phyloP scores from a whole-genome alignment of 306 rosid genomes.

The Begonia fuchsioides region DNA sequence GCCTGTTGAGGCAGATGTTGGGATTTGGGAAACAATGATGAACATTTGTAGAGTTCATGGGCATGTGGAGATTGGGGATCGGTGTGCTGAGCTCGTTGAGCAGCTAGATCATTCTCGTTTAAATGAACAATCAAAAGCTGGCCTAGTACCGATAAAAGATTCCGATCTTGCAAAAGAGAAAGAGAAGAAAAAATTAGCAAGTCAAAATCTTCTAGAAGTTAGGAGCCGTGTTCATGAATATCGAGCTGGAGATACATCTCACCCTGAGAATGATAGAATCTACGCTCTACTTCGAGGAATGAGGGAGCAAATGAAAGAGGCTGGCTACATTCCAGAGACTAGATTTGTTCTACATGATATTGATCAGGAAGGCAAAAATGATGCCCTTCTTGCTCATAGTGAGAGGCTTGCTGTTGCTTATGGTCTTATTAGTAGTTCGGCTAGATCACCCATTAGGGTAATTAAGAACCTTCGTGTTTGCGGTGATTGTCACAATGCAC shows the following conservation, averaged over 20 bases:
- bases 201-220: conserved; percentile 46
- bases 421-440: no score
- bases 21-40: conserved; percentile 68
- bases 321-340: no score
- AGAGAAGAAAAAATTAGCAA: conserved; percentile 39
- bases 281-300: conserved; percentile 54
- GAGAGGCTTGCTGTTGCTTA: no score
- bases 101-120: conserved; percentile 42
- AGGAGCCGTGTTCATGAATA: conserved; percentile 73
- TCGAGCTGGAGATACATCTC: conserved; percentile 79
- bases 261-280: conserved; percentile 48
- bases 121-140: conserved; percentile 50
- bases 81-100: conserved; percentile 59
- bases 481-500: no score
- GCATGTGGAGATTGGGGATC: conserved; percentile 48
- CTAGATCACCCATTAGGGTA: no score
- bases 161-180: conserved; percentile 40
- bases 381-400: no score
- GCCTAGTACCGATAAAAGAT: conserved; percentile 48
- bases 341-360: no score
- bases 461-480: no score
- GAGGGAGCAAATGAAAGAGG: no score
- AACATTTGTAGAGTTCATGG: conserved; percentile 71
- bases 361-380: no score
- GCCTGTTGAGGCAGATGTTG: conserved; percentile 45